phyloP scores from a whole-genome alignment of 1,284 basidiomycete species.

The Tilletia horrida region DNA sequence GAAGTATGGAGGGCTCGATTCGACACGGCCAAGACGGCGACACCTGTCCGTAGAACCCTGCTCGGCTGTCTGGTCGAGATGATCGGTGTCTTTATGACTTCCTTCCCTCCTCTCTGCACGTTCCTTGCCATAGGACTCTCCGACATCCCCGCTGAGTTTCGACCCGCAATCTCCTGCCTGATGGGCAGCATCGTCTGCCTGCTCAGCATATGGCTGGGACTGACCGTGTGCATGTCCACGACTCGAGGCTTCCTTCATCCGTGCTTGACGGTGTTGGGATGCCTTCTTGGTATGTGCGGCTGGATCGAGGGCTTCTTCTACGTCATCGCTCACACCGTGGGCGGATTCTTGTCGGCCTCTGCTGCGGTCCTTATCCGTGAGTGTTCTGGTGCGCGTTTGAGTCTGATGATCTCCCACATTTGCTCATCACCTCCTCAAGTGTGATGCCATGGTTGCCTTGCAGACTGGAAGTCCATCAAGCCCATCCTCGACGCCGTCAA shows the following conservation, averaged over 20 bases:
- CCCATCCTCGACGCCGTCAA: background rate
- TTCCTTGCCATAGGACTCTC: background rate
- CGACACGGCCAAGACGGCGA: constrained; percentile 8
- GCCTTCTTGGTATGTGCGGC: background rate
- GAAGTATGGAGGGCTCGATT: constrained; percentile 6
- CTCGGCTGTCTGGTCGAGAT: background rate
- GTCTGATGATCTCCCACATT: background rate
- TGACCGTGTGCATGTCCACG: background rate
- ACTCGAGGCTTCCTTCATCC: background rate
- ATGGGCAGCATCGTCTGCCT: background rate
- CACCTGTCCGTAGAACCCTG: background rate
- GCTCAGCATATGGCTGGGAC: background rate
- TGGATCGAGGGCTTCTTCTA: background rate
- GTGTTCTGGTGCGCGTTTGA: background rate
- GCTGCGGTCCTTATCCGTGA: background rate
- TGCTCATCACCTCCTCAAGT: background rate
- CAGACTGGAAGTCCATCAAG: constrained; percentile 4
- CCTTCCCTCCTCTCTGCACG: background rate
- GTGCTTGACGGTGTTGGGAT: background rate
- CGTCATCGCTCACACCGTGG: background rate
- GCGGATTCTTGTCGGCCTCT: background rate
- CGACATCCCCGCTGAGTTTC: too few species aligned
- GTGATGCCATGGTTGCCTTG: background rate
- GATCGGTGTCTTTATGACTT: background rate
- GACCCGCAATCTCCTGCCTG: background rate